Evolutionary conservation across 2,329 filamentous ascomycete species (phyloP).

Genomic region (Chlorencoelia australis): DNA sequence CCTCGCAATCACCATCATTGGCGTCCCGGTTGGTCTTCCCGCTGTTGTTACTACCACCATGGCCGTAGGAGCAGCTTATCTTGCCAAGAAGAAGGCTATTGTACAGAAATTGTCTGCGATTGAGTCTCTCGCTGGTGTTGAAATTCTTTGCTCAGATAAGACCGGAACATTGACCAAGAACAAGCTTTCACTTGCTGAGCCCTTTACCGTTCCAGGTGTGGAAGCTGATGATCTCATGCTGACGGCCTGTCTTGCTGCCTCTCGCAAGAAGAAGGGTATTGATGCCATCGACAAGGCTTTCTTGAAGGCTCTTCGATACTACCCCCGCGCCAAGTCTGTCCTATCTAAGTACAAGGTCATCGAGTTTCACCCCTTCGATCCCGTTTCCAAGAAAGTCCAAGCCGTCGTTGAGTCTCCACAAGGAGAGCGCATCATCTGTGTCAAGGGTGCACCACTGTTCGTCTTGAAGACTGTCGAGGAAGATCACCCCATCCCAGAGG

Average conservation of each 20-base stretch:
- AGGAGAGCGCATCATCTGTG: conserved; percentile 76
- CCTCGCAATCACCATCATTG: conserved; percentile 80
- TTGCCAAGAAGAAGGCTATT: conserved; percentile 87
- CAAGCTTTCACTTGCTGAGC: conserved; percentile 79
- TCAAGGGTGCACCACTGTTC: conserved; percentile 84
- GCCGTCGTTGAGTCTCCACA: conserved; percentile 74
- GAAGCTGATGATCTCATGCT: conserved; percentile 85
- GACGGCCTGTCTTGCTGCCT: conserved; percentile 80
- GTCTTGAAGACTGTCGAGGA: conserved; percentile 81
- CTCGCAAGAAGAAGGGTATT: conserved; percentile 91
- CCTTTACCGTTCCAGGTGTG: conserved; percentile 72
- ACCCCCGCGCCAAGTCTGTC: conserved; percentile 71
- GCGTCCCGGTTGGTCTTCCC: conserved; percentile 86
- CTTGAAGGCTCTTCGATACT: conserved; percentile 73
- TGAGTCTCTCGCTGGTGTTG: conserved; percentile 83
- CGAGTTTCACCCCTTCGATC: conserved; percentile 82
- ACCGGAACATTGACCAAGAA: conserved; percentile 91
- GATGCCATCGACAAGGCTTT: conserved; percentile 94
- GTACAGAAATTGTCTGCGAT: conserved; percentile 89
- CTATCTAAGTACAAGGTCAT: conserved; percentile 77
- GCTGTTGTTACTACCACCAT: conserved; percentile 91
- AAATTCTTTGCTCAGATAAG: conserved; percentile 93
- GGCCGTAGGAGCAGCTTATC: conserved; percentile 85
- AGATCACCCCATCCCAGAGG: conserved; percentile 68
- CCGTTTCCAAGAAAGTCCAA: conserved; percentile 86